Base-by-base conservation (phyloP, 345 rosid species). In the Boechera stricta region DNA sequence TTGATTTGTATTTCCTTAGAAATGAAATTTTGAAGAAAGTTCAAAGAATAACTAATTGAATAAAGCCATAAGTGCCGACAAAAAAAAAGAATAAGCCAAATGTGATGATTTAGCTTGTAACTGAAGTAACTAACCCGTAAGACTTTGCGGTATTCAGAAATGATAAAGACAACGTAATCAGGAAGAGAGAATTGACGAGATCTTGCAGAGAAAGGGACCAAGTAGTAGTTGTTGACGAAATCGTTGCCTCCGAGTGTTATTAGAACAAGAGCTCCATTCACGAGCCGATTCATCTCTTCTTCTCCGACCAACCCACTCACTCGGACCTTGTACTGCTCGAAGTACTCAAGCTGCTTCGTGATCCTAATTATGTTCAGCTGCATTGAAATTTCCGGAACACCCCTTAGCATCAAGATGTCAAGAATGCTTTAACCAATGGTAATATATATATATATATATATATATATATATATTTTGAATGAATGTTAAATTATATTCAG, bases 241-340 rank as follows among this genome's bases (percentile, higher is more conserved):
- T 94, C 98, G 15, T 94, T 94, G 73, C 97, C 98, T 4, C 98
- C 97, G 0, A 86, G 76, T 1, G 94, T 87, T 67, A 91, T 85
- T 31, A 94, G 88, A 10, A 87, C 79, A 8, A 91, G 88, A 21
- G 94, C 90, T 60, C 77, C 33, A 12, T 79, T 90, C 8, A 94
- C 92, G 1, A 87, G 87, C 54, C 71, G 73, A 70, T 60, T 72
- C 18, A 95, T 71, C 69, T 75, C 82, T 36, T 60, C 81, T 7
- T 75, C 33, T 72, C 97, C 98, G 26, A 90, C 73, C 0, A 89
- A 77, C 6, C 83, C 88, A 42, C 83, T 29, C 55, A 92, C 81
- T 67, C 90, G 71, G 33, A 60, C 33, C 77, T 92, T 93, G 84
- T 90, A 89, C 61, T 94, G 86, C 72, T 89, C 64, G 63, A 94